Evolutionary conservation across 768 basidiomycete species (phyloP).

Genomic region (Hemileccinum rubropunctum): DNA sequence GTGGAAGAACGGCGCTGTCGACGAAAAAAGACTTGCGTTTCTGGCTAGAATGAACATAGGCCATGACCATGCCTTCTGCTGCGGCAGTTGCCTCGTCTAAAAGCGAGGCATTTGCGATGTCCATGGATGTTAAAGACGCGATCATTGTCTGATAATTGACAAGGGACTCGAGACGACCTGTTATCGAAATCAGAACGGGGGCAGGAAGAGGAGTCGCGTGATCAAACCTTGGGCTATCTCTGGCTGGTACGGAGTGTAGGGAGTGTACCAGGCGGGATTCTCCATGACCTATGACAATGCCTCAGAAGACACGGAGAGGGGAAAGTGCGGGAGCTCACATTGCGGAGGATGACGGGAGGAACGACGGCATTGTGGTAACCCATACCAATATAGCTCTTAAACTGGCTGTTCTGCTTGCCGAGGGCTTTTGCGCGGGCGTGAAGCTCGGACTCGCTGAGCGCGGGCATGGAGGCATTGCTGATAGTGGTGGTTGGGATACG

Average conservation of each 20-base stretch:
- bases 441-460: slow-evolving; percentile 86
- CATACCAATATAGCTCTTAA: slow-evolving; percentile 97
- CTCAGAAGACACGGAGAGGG: slow-evolving; percentile 3
- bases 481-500: slow-evolving; percentile 61
- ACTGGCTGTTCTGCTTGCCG: slow-evolving; percentile 74
- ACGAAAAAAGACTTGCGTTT: slow-evolving; percentile 85
- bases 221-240: slow-evolving; percentile 93
- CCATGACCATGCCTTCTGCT: slow-evolving; percentile 97
- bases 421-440: slow-evolving; percentile 70
- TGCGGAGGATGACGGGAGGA: slow-evolving; percentile 92
- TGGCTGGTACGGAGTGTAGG: slow-evolving; percentile 94
- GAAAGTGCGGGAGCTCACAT: slow-evolving; percentile 47
- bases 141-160: slow-evolving; percentile 98
- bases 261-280: slow-evolving; percentile 98
- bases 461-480: slow-evolving; percentile 64
- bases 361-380: slow-evolving; percentile 95
- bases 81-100: slow-evolving; percentile 95
- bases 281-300: slow-evolving; percentile 68
- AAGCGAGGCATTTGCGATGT: slow-evolving; percentile 93
- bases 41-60: slow-evolving; percentile 62
- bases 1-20: slow-evolving; percentile 78
- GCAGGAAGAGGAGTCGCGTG: slow-evolving; percentile 2
- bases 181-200: slow-evolving; percentile 12
- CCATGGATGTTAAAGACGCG: slow-evolving; percentile 89
- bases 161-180: slow-evolving; percentile 93